A percentile compares a stretch with the other conserved stretches of the same genome.
These are phyloP conservation scores for Saccharomycopsis amapae DNA, from an alignment of 805 yeast genomes.

Conservation along the genomic window DNA sequence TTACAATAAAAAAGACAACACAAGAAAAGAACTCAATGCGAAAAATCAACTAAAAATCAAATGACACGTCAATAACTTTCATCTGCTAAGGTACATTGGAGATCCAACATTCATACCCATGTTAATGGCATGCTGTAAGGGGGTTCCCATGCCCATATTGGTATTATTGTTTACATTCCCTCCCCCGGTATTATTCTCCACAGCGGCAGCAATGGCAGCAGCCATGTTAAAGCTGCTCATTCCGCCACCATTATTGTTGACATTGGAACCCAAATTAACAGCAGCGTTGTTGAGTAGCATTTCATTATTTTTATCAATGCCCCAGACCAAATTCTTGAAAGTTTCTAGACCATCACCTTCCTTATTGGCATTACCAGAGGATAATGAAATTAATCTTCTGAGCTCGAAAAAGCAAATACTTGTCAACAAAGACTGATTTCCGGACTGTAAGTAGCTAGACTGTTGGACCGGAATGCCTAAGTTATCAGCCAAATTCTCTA, in stretches of 20 bases:
- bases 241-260: not conserved
- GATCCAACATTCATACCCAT: conserved; percentile 16
- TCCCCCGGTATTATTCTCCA: not conserved
- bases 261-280: conserved; percentile 2
- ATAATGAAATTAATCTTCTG: conserved; percentile 14
- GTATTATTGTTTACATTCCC: not conserved
- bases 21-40: not conserved
- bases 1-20: not conserved
- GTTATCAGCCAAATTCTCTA: conserved; percentile 37
- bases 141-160: conserved; percentile 10
- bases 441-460: conserved; percentile 33
- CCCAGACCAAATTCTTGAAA: conserved; percentile 21
- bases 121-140: conserved; percentile 17
- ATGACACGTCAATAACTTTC: not conserved
- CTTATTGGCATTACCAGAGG: conserved; percentile 1
- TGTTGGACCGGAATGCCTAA: conserved; percentile 28
- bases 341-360: conserved; percentile 8
- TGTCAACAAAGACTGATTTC: conserved; percentile 37
- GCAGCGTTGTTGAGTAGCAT: conserved; percentile 19
- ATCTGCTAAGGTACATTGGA: conserved; percentile 19
- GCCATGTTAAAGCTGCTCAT: not conserved
- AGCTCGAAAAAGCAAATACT: conserved; percentile 37
- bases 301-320: conserved; percentile 28
- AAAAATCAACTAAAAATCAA: too few species aligned
- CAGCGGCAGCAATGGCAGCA: conserved; percentile 2